Evolutionary conservation across 2,329 filamentous ascomycete species (phyloP).

Genomic region (Penicillium palitans): DNA sequence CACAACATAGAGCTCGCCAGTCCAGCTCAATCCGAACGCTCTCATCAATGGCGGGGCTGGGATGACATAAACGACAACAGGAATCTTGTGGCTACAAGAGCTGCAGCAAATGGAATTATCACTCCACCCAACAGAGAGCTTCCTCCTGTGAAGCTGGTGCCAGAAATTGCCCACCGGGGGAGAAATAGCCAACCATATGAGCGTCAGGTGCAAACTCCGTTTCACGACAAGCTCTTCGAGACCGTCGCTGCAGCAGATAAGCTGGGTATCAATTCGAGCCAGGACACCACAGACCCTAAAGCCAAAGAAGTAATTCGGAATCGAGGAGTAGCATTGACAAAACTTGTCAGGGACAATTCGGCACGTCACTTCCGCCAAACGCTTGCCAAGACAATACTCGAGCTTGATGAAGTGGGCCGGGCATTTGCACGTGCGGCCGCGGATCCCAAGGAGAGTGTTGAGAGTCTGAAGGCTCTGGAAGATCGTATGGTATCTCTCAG

Average conservation of each 20-base stretch:
- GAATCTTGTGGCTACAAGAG: constrained; percentile 32
- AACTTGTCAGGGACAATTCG: constrained; percentile 32
- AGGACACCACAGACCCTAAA: not conserved
- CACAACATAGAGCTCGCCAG: constrained; percentile 56
- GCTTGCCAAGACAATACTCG: constrained; percentile 18
- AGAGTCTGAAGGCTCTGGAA: constrained; percentile 26
- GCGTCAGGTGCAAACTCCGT: constrained; percentile 40
- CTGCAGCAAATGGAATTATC: constrained; percentile 29
- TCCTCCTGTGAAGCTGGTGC: constrained; percentile 26
- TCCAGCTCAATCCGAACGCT: constrained; percentile 36
- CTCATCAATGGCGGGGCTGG: constrained; percentile 28
- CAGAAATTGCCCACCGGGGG: constrained; percentile 19
- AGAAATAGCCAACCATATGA: constrained; percentile 26
- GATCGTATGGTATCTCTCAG: constrained; percentile 19
- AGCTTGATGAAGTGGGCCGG: constrained; percentile 33
- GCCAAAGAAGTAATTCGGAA: constrained; percentile 4
- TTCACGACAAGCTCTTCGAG: constrained; percentile 33
- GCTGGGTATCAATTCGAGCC: not conserved
- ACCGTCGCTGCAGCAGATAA: constrained; percentile 26
- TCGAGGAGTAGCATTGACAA: constrained; percentile 7
- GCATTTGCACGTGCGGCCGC: constrained; percentile 29
- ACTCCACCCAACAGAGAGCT: constrained; percentile 34
- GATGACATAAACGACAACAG: constrained; percentile 26
- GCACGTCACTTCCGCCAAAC: constrained; percentile 14
- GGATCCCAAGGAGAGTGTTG: constrained; percentile 20